phyloP scores from a whole-genome alignment of 2,329 filamentous ascomycete genomes.

The Trichophyton benhamiae region DNA sequence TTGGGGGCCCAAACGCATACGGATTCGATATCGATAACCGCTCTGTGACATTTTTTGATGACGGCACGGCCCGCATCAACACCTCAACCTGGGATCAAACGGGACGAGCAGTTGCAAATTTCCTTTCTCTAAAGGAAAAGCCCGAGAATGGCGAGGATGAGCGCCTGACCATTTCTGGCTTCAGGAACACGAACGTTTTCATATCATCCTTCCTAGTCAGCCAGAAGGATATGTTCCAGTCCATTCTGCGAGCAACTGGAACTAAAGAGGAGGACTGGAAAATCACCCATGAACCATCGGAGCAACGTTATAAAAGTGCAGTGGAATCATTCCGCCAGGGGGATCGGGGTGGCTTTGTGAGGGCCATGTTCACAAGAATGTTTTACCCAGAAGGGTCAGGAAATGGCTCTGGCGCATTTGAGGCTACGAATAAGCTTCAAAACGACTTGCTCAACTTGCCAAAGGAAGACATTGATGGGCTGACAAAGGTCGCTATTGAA shows the following conservation, averaged over 20 bases:
- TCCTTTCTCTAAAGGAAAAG: conserved; percentile 36
- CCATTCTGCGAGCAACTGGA: conserved; percentile 46
- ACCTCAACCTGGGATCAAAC: conserved; percentile 49
- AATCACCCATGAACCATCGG: conserved; percentile 37
- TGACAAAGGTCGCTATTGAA: conserved; percentile 6
- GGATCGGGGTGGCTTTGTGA: conserved; percentile 35
- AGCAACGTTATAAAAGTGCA: conserved; percentile 40
- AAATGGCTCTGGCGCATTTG: background rate
- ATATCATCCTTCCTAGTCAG: conserved; percentile 46
- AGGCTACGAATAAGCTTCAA: conserved; percentile 4
- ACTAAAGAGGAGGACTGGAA: conserved; percentile 50
- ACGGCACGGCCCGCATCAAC: conserved; percentile 45
- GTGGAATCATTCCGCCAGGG: conserved; percentile 34
- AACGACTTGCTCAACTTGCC: conserved; percentile 17
- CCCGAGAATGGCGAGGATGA: conserved; percentile 31
- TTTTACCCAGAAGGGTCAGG: conserved; percentile 37
- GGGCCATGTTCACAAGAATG: conserved; percentile 43
- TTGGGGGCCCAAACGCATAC: conserved; percentile 28
- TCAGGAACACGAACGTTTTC: conserved; percentile 40
- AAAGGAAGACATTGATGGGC: conserved; percentile 17
- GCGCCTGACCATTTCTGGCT: conserved; percentile 30
- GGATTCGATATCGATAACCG: conserved; percentile 41
- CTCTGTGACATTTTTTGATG: conserved; percentile 40
- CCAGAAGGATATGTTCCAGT: conserved; percentile 54
- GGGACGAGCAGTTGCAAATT: conserved; percentile 40